Evolutionary conservation across 306 rosid species (phyloP).

Genomic region (Dicorynia guianensis): DNA sequence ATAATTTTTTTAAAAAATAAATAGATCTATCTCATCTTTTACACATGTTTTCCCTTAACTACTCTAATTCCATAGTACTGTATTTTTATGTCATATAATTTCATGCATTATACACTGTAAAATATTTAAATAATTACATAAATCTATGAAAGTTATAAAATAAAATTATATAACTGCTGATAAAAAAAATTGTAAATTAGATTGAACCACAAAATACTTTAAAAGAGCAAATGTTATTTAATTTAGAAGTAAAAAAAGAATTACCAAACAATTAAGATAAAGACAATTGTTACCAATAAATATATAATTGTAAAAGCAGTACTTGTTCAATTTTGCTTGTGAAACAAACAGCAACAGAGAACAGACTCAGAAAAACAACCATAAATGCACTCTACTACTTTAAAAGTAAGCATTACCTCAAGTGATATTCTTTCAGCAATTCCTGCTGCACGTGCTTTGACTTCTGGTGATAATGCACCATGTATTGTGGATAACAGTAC

Average conservation of each 20-base stretch:
- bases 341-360: neutral
- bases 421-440: slow-evolving; percentile 58
- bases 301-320: neutral
- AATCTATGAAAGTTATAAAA: neutral
- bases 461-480: slow-evolving; percentile 62
- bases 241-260: neutral
- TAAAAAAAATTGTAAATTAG: neutral
- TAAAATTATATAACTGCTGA: neutral
- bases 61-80: no score
- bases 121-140: neutral
- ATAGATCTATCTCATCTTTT: no score
- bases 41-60: no score
- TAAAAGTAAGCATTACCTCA: slow-evolving; percentile 61
- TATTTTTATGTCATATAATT: no score
- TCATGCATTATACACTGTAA: neutral
- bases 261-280: neutral
- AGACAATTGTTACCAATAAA: no score
- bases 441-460: slow-evolving; percentile 68
- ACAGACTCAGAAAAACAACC: neutral
- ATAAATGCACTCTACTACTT: slow-evolving; percentile 17
- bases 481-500: slow-evolving; percentile 58
- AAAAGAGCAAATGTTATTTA: neutral
- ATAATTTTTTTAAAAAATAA: no score
- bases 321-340: neutral
- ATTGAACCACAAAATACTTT: neutral